These are phyloP conservation scores for Neofusicoccum ribis DNA, from an alignment of 2,329 filamentous ascomycete genomes.

Conservation along the genomic window DNA sequence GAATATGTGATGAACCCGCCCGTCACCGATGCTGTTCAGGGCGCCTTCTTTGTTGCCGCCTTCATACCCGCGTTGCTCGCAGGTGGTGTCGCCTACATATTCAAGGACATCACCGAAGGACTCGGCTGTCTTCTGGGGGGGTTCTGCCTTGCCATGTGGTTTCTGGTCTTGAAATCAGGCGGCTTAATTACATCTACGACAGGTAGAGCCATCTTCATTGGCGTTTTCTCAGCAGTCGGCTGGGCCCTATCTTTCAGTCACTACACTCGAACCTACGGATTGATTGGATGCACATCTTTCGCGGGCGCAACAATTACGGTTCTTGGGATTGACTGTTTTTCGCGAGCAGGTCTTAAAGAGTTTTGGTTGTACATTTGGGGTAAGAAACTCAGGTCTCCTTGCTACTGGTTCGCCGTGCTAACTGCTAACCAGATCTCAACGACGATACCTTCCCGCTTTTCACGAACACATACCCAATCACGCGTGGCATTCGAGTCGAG, in stretches of 20 bases:
- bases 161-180: conserved; percentile 74
- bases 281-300: conserved; percentile 78
- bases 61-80: conserved; percentile 72
- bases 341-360: conserved; percentile 85
- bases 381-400: conserved; percentile 36
- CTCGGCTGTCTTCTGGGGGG: conserved; percentile 86
- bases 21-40: conserved; percentile 73
- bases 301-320: conserved; percentile 76
- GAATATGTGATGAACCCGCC: conserved; percentile 85
- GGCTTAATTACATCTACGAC: conserved; percentile 66
- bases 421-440: conserved; percentile 62
- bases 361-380: conserved; percentile 94
- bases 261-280: conserved; percentile 73
- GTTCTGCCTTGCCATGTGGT: conserved; percentile 87
- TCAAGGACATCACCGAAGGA: conserved; percentile 79
- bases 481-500: conserved; percentile 82
- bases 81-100: conserved; percentile 73
- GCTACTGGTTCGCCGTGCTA: neutral
- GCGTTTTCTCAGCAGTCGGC: conserved; percentile 64
- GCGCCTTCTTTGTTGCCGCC: conserved; percentile 79
- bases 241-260: conserved; percentile 70
- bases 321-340: conserved; percentile 88
- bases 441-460: conserved; percentile 74
- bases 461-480: conserved; percentile 79
- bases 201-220: conserved; percentile 73